These are phyloP conservation scores for Kingdonia uniflora DNA, from an alignment of 164 flowering plant species.

Conservation along the genomic window DNA sequence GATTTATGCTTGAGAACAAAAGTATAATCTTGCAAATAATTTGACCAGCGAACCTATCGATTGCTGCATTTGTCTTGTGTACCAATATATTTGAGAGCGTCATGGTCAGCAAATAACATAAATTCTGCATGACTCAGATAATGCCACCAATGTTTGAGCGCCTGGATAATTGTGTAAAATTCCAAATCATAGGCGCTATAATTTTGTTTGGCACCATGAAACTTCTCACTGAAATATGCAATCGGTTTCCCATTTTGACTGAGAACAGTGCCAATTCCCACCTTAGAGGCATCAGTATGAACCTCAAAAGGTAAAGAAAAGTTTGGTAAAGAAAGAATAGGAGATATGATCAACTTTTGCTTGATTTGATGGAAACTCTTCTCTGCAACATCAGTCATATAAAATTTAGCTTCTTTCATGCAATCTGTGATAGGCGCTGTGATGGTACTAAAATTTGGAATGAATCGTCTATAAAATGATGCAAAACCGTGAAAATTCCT, in stretches of 20 bases:
- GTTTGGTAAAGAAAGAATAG: too few relatives aligned
- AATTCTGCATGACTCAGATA: not conserved
- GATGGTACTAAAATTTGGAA: not conserved
- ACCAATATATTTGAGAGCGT: slow-evolving; percentile 1
- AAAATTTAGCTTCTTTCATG: too few relatives aligned
- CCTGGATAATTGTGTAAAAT: not conserved
- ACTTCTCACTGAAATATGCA: too few relatives aligned
- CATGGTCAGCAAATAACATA: not conserved
- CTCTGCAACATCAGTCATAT: not conserved
- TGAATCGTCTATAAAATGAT: not conserved
- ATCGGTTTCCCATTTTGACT: too few relatives aligned
- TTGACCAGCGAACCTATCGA: not conserved
- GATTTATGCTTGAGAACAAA: not conserved
- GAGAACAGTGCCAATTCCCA: too few relatives aligned
- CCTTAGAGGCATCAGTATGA: too few relatives aligned
- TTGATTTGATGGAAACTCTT: not conserved
- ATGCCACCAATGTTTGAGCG: slow-evolving; percentile 1
- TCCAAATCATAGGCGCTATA: not conserved
- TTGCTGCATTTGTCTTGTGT: not conserved
- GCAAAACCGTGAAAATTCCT: not conserved
- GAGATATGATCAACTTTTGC: not conserved
- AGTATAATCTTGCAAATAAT: not conserved
- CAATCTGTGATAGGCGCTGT: too few relatives aligned
- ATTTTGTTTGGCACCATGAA: not conserved
- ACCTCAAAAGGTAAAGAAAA: too few relatives aligned